phyloP scores from a whole-genome alignment of 1,284 basidiomycete genomes.

The Ceratobasidium theobromae region DNA sequence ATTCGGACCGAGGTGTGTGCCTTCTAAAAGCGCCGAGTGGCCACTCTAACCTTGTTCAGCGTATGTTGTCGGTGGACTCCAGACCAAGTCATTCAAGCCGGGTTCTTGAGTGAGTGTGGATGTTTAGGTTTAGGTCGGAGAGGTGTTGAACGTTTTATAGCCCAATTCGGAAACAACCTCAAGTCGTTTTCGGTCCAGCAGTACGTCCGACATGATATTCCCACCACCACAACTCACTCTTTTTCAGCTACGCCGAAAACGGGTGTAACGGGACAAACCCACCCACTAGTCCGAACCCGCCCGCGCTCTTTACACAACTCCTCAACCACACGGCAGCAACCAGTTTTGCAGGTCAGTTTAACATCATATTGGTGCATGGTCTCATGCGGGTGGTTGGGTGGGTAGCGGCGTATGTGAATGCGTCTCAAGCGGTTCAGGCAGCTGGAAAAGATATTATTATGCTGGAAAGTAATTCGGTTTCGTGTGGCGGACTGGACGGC shows the following conservation, averaged over 20 bases:
- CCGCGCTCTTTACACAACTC: slow-evolving; percentile 7
- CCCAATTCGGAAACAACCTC: slow-evolving; percentile 46
- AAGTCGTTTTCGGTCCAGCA: slow-evolving; percentile 53
- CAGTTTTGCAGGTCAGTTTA: slow-evolving; percentile 16
- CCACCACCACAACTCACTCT: neutral
- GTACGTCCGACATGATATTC: slow-evolving; percentile 41
- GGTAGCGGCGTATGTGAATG: slow-evolving; percentile 16
- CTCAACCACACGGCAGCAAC: slow-evolving; percentile 28
- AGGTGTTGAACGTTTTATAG: slow-evolving; percentile 51
- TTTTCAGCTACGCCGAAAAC: slow-evolving; percentile 14
- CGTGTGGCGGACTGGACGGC: slow-evolving; percentile 49
- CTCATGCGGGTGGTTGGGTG: neutral
- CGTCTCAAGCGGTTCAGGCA: slow-evolving; percentile 16
- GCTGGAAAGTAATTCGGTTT: slow-evolving; percentile 51
- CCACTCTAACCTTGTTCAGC: slow-evolving; percentile 3
- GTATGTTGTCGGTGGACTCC: slow-evolving; percentile 36
- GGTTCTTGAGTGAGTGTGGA: slow-evolving; percentile 50
- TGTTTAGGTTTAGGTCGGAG: neutral
- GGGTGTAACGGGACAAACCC: neutral
- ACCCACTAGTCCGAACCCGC: neutral
- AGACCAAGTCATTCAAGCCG: slow-evolving; percentile 40
- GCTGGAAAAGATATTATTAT: slow-evolving; percentile 47
- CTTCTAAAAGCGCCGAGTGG: neutral
- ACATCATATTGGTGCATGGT: neutral
- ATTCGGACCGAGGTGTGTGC: slow-evolving; percentile 25